Evolutionary conservation across 2,329 filamentous ascomycete genomes (phyloP).

Genomic region (Byssothecium circinans): DNA sequence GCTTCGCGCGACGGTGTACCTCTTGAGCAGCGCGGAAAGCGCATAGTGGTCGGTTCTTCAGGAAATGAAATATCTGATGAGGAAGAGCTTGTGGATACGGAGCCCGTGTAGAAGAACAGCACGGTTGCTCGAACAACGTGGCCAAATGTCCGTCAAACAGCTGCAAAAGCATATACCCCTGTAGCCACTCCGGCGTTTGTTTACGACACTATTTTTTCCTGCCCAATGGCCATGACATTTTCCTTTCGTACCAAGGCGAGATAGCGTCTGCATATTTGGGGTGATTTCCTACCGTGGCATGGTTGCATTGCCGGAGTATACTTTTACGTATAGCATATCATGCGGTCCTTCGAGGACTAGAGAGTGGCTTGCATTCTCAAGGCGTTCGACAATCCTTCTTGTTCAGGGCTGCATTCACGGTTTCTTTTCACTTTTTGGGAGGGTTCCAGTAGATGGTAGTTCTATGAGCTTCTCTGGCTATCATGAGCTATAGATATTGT

Average conservation of each 20-base stretch:
- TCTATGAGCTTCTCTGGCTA: not conserved
- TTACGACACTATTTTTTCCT: not conserved
- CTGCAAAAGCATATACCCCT: constrained; percentile 37
- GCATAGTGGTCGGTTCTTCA: constrained; percentile 61
- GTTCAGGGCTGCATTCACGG: not conserved
- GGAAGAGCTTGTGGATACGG: constrained; percentile 22
- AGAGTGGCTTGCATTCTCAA: constrained; percentile 28
- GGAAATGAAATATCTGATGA: constrained; percentile 43
- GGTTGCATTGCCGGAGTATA: constrained; percentile 1
- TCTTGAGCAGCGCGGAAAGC: constrained; percentile 73
- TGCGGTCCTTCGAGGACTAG: constrained; percentile 16
- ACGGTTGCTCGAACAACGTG: constrained; percentile 4
- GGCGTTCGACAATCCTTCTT: constrained; percentile 1
- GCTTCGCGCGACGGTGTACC: constrained; percentile 86
- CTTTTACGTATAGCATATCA: constrained; percentile 12
- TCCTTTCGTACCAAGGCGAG: not conserved
- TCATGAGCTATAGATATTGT: not conserved
- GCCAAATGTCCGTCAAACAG: constrained; percentile 24
- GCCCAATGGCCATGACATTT: not conserved
- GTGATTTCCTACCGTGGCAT: constrained; percentile 1
- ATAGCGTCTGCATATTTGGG: not conserved
- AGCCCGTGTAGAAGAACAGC: not conserved
- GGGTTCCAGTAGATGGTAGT: not conserved
- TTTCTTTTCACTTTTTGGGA: not conserved
- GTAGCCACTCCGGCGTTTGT: constrained; percentile 15